Conservation (phyloP, 202 grass and related monocot genomes). For the Eragrostis tef region DNA sequence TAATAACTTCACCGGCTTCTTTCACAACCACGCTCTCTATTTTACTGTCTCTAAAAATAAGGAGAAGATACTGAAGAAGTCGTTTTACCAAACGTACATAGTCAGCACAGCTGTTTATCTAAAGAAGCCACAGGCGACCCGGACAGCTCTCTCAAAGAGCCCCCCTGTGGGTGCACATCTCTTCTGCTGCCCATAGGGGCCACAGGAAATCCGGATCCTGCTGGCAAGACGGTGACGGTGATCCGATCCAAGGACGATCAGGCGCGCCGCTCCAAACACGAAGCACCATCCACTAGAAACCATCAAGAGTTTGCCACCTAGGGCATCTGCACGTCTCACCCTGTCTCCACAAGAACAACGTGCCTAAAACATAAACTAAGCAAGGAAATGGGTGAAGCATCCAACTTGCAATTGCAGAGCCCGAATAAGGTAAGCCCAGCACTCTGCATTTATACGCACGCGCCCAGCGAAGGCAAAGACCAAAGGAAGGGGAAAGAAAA, state of each 20-base stretch:
- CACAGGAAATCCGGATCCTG: slow-evolving; percentile 28
- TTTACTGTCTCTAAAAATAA: no score
- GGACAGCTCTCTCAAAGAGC: no score
- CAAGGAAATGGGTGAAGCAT: neutral
- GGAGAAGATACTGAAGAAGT: no score
- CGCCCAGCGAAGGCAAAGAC: neutral
- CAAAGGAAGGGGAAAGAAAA: neutral
- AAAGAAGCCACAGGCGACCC: no score
- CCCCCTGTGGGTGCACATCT: neutral
- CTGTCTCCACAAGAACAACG: slow-evolving; percentile 46
- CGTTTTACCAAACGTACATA: no score
- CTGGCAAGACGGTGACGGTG: slow-evolving; percentile 3
- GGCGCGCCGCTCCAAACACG: neutral
- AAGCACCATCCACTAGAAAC: neutral
- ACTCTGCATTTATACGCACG: slow-evolving; percentile 5
- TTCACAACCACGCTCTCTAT: no score
- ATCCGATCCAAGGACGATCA: slow-evolving; percentile 6
- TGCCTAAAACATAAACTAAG: slow-evolving; percentile 38
- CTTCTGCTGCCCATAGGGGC: neutral
- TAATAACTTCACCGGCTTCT: no score
- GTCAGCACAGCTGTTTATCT: no score
- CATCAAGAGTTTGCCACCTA: neutral
- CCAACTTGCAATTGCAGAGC: slow-evolving; percentile 10
- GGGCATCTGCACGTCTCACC: slow-evolving; percentile 4
- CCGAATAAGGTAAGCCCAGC: slow-evolving; percentile 7